phyloP scores from a whole-genome alignment of 768 basidiomycete species.

The Cystobasidiopsis lactophilus region DNA sequence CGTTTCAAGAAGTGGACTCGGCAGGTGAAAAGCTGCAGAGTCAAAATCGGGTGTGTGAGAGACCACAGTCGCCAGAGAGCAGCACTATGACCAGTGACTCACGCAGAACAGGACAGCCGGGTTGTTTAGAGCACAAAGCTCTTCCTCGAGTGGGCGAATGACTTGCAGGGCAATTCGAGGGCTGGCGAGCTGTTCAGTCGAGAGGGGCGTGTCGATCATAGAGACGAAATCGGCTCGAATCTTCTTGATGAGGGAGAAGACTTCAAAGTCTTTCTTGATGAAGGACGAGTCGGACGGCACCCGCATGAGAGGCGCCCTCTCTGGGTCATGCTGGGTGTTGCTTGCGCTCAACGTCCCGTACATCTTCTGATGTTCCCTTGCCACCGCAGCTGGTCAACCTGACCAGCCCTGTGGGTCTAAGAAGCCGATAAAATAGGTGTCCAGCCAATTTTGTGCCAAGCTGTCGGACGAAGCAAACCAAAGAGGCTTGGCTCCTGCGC shows the following conservation, averaged over 20 bases:
- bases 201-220: slow-evolving; percentile 5
- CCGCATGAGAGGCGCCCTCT: no score
- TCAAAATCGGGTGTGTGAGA: no score
- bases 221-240: background rate
- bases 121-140: slow-evolving; percentile 1
- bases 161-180: background rate
- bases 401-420: no score
- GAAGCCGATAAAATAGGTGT: no score
- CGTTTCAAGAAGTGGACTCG: slow-evolving; percentile 4
- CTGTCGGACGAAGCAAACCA: no score
- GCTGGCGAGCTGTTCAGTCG: slow-evolving; percentile 2
- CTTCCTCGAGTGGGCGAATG: slow-evolving; percentile 3
- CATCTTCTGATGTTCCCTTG: no score
- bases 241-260: background rate
- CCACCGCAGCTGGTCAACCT: no score
- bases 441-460: no score
- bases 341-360: no score
- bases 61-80: background rate
- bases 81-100: background rate
- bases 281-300: background rate
- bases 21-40: background rate
- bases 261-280: background rate
- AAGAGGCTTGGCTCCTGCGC: no score
- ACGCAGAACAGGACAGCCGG: background rate
- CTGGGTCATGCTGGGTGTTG: no score